Percentiles rank a stretch among this genome's conserved stretches.
Evolutionary conservation across 129 eudicot species (phyloP).

Genomic region (Lactuca sativa): DNA sequence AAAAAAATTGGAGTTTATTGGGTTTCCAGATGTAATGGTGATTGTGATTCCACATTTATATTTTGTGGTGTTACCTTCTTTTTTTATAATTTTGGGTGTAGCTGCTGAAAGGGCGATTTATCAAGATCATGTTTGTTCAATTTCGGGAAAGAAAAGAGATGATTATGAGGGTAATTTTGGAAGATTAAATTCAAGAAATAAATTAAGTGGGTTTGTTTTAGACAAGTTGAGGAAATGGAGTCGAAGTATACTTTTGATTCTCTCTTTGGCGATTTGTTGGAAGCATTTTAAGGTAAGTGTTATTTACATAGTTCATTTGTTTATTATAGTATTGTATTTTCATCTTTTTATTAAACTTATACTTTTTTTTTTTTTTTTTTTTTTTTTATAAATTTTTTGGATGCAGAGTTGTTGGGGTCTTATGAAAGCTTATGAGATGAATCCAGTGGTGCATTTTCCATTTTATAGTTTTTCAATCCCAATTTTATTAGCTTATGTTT

Average conservation of each 20-base stretch:
- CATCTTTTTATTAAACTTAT: background rate
- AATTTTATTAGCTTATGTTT: constrained; percentile 55
- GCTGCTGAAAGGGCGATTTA: constrained; percentile 72
- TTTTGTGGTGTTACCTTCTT: constrained; percentile 70
- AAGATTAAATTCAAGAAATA: constrained; percentile 15
- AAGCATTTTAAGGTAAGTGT: constrained; percentile 72
- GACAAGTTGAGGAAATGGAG: constrained; percentile 39
- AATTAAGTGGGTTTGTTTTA: constrained; percentile 9
- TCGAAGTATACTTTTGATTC: constrained; percentile 49
- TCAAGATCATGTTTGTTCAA: constrained; percentile 47
- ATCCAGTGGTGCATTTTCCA: constrained; percentile 78
- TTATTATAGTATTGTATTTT: background rate
- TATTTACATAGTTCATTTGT: background rate
- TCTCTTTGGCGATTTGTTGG: constrained; percentile 65
- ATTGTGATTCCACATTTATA: constrained; percentile 78
- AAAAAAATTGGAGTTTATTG: constrained; percentile 47
- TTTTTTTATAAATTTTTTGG: background rate
- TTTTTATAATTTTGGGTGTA: constrained; percentile 41
- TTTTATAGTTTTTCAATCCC: constrained; percentile 62
- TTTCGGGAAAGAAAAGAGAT: constrained; percentile 74
- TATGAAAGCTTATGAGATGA: constrained; percentile 86
- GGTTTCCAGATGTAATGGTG: constrained; percentile 89
- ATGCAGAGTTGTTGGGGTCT: constrained; percentile 79
- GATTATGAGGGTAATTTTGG: constrained; percentile 26
- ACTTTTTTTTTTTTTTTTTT: no score